Percentiles rank a stretch among this genome's conserved stretches.
Evolutionary conservation across 257 asterid genomes (phyloP).

Genomic region (Verbena officinalis): DNA sequence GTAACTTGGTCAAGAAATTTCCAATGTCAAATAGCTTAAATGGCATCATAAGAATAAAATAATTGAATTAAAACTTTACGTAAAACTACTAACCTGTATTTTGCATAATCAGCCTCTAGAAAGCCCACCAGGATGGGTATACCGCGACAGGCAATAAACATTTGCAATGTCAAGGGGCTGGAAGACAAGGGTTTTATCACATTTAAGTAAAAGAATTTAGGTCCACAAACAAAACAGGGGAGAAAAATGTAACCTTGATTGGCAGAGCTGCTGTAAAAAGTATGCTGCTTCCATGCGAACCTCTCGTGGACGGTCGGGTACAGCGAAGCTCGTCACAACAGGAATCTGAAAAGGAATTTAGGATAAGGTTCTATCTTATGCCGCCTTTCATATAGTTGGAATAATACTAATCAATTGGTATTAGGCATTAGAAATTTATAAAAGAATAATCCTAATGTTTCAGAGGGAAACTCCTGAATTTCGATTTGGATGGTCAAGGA

Average conservation of each 20-base stretch:
- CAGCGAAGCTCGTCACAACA: conserved; percentile 89
- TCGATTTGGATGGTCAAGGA: background rate
- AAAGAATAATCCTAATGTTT: background rate
- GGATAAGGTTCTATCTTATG: conserved; percentile 1
- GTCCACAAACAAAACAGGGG: conserved; percentile 13
- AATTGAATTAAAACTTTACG: conserved; percentile 4
- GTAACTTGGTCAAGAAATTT: background rate
- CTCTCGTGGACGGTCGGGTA: conserved; percentile 92
- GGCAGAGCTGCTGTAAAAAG: conserved; percentile 95
- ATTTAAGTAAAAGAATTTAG: conserved; percentile 14
- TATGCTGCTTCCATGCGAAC: conserved; percentile 98
- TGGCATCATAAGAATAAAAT: conserved; percentile 12
- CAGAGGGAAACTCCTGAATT: background rate
- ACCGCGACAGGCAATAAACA: conserved; percentile 98
- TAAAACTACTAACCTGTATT: conserved; percentile 68
- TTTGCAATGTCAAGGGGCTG: conserved; percentile 94
- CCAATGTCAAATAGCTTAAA: conserved; percentile 19
- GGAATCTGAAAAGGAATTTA: conserved; percentile 64
- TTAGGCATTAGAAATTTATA: background rate
- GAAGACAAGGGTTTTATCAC: conserved; percentile 32
- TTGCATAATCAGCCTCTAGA: conserved; percentile 98
- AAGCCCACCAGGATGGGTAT: conserved; percentile 96
- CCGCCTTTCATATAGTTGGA: background rate
- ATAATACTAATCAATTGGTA: background rate
- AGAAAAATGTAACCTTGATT: conserved; percentile 68